Conservation (phyloP, 2,329 filamentous ascomycete genomes). For the Myotisia sp. region DNA sequence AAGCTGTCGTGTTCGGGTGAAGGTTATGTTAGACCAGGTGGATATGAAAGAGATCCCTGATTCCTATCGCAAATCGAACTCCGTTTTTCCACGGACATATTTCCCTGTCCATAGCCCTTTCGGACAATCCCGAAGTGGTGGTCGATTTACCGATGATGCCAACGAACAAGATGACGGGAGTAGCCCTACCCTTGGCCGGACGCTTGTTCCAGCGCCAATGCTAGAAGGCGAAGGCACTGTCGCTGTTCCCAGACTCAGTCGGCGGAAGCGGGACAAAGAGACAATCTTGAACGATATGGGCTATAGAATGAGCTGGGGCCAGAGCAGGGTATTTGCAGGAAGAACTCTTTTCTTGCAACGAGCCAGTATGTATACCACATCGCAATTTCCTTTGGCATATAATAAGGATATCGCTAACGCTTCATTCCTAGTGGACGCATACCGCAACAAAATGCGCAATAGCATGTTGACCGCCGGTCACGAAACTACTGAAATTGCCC, state of each 20-base stretch:
- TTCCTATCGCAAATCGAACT: conserved; percentile 78
- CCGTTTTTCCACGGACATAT: conserved; percentile 81
- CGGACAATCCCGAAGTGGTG: conserved; percentile 50
- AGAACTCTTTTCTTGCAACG: conserved; percentile 78
- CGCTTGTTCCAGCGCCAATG: conserved; percentile 45
- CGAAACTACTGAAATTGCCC: conserved; percentile 57
- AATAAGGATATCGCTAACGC: conserved; percentile 6
- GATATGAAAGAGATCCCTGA: conserved; percentile 94
- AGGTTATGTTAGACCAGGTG: conserved; percentile 83
- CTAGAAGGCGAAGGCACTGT: conserved; percentile 62
- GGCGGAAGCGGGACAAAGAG: conserved; percentile 59
- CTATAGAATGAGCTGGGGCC: conserved; percentile 92
- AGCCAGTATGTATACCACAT: conserved; percentile 54
- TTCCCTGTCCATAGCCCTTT: conserved; percentile 76
- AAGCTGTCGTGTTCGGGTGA: conserved; percentile 67
- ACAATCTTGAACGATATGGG: conserved; percentile 85
- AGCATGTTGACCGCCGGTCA: conserved; percentile 67
- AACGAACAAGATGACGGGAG: conserved; percentile 17
- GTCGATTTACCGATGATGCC: conserved; percentile 53
- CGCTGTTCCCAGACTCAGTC: conserved; percentile 59
- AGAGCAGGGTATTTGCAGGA: conserved; percentile 79
- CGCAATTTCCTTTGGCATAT: conserved; percentile 4
- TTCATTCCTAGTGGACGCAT: conserved; percentile 60
- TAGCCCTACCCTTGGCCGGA: conserved; percentile 24
- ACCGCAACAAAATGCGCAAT: conserved; percentile 77